These are phyloP conservation scores for Euphorbia lathyris DNA, from an alignment of 345 rosid species.

Conservation along the genomic window DNA sequence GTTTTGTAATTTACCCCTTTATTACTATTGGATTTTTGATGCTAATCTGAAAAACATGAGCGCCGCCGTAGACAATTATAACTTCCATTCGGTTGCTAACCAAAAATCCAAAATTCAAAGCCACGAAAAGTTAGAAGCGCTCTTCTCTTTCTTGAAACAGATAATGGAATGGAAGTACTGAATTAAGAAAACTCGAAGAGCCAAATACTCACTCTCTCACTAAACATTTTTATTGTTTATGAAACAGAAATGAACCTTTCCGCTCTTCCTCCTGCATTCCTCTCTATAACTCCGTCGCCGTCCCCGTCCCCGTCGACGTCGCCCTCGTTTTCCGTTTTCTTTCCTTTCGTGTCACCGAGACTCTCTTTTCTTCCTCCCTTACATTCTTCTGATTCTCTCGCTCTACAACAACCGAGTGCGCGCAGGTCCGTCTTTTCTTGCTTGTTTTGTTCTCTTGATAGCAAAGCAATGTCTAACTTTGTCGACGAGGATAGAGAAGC, in stretches of 20 bases:
- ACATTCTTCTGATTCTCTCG: slow-evolving; percentile 17
- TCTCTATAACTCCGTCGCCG: neutral
- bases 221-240: neutral
- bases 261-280: neutral
- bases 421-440: slow-evolving; percentile 35
- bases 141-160: neutral
- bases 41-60: neutral
- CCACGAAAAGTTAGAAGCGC: neutral
- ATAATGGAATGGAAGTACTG: too few species aligned
- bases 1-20: too few species aligned
- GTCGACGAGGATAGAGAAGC: slow-evolving; percentile 61
- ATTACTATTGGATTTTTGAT: too few species aligned
- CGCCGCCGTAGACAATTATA: neutral
- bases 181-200: too few species aligned
- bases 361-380: slow-evolving; percentile 19
- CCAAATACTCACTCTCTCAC: neutral
- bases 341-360: slow-evolving; percentile 8
- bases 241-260: slow-evolving; percentile 8
- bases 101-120: too few species aligned
- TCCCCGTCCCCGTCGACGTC: neutral
- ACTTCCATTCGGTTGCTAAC: neutral
- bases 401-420: slow-evolving; percentile 32
- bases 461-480: slow-evolving; percentile 60
- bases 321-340: slow-evolving; percentile 19
- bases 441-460: slow-evolving; percentile 26